Percentiles rank a stretch among this genome's conserved stretches.
These are phyloP conservation scores for Ascosphaera aggregata DNA, from an alignment of 2,329 filamentous ascomycete species.

Conservation along the genomic window DNA sequence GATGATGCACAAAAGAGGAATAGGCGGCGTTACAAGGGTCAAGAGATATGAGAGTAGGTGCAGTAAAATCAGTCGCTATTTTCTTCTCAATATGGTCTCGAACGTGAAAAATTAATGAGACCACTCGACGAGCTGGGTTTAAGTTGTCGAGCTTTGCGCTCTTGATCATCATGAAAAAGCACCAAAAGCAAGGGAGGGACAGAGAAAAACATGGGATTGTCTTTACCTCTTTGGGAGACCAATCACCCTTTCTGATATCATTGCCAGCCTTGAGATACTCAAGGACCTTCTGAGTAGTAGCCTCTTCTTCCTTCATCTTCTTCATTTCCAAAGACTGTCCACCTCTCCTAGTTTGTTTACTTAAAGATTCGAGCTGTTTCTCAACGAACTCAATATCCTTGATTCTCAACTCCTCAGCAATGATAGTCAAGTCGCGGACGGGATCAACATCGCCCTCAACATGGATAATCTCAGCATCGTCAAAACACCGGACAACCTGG, in stretches of 20 bases:
- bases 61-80: conserved; percentile 17
- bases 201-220: conserved; percentile 6
- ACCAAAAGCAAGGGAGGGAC: conserved; percentile 16
- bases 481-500: conserved; percentile 90
- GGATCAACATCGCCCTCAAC: conserved; percentile 98
- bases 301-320: conserved; percentile 87
- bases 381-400: conserved; percentile 98
- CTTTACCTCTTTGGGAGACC: conserved; percentile 80
- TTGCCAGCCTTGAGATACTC: conserved; percentile 68
- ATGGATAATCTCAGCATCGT: conserved; percentile 98
- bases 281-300: conserved; percentile 76
- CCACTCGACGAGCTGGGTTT: conserved; percentile 99
- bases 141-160: conserved; percentile 66
- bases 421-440: conserved; percentile 81
- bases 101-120: conserved; percentile 47
- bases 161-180: conserved; percentile 72
- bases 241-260: conserved; percentile 76
- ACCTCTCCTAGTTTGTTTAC: conserved; percentile 86
- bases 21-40: conserved; percentile 5
- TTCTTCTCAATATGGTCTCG: conserved; percentile 73
- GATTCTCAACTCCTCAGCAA: conserved; percentile 83
- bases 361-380: conserved; percentile 75
- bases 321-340: conserved; percentile 95
- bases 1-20: conserved; percentile 3
- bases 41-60: conserved; percentile 38